A percentile compares a stretch with the other conserved stretches of the same genome.
Conservation (phyloP, 1,284 basidiomycete genomes). For the Ceratobasidium sp. region DNA sequence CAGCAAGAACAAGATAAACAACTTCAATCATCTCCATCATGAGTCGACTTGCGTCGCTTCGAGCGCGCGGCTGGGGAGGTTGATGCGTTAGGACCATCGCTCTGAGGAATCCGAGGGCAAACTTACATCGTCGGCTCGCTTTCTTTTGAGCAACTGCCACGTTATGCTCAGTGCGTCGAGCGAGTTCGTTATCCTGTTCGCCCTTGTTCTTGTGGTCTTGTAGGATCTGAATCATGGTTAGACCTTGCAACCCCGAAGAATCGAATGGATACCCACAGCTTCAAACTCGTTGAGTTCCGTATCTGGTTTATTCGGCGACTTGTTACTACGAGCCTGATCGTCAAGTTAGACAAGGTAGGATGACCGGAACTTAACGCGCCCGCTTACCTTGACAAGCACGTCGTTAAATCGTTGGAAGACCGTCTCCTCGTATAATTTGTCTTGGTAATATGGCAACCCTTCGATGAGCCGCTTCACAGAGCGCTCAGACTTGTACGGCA, state of each 20-base stretch:
- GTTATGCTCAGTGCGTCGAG: conserved; percentile 31
- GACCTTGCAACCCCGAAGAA: not conserved
- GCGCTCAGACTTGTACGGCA: conserved; percentile 96
- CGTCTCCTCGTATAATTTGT: conserved; percentile 89
- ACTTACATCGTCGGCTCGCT: conserved; percentile 12
- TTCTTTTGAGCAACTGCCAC: conserved; percentile 25
- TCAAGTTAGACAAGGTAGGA: not conserved
- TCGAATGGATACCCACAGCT: conserved; percentile 54
- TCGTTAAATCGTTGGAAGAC: conserved; percentile 89
- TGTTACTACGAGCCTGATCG: conserved; percentile 77
- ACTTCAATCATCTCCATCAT: conserved; percentile 19
- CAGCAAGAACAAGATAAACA: not conserved
- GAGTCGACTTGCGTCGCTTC: conserved; percentile 25
- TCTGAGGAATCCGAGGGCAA: not conserved
- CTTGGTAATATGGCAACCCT: conserved; percentile 88
- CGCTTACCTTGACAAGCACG: conserved; percentile 76
- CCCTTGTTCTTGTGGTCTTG: conserved; percentile 85
- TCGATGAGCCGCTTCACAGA: conserved; percentile 97
- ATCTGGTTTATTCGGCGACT: conserved; percentile 88
- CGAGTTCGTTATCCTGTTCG: conserved; percentile 85
- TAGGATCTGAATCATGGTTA: conserved; percentile 64
- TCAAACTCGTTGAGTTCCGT: conserved; percentile 91
- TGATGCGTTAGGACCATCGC: not conserved
- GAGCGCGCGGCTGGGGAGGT: conserved; percentile 8
- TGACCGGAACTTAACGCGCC: not conserved